These are phyloP conservation scores for Pyricularia pennisetigena DNA, from an alignment of 2,329 filamentous ascomycete genomes.

Conservation along the genomic window DNA sequence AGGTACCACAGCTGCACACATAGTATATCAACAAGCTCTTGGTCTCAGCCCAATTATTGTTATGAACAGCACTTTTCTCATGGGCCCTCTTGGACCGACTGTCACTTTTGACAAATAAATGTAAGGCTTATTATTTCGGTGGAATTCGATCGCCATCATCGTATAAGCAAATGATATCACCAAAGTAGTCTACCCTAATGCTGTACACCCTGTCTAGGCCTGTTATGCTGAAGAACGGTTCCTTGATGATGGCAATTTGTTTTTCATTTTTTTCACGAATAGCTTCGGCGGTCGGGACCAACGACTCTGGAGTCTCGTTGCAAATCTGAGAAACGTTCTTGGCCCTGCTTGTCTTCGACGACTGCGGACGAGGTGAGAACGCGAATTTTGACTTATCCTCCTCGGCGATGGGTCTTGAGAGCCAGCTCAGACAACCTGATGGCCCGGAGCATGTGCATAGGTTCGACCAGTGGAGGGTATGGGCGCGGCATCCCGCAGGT, in stretches of 20 bases:
- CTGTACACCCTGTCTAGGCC: slow-evolving; percentile 25
- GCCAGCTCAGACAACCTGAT: background rate
- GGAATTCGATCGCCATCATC: slow-evolving; percentile 28
- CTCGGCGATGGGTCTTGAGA: background rate
- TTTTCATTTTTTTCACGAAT: slow-evolving; percentile 20
- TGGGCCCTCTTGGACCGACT: slow-evolving; percentile 14
- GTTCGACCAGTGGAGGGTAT: background rate
- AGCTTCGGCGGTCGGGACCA: slow-evolving; percentile 21
- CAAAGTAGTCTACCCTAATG: slow-evolving; percentile 41
- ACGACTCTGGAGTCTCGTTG: slow-evolving; percentile 27
- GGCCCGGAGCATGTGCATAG: background rate
- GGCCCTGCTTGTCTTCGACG: slow-evolving; percentile 28
- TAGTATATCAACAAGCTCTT: slow-evolving; percentile 20
- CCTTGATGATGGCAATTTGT: slow-evolving; percentile 35
- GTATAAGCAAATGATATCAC: slow-evolving; percentile 32
- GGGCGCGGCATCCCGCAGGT: background rate
- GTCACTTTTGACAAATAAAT: background rate
- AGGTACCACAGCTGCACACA: background rate
- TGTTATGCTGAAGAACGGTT: slow-evolving; percentile 38
- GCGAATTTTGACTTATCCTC: background rate
- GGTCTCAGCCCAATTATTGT: slow-evolving; percentile 18
- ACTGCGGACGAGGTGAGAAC: slow-evolving; percentile 12
- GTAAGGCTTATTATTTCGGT: slow-evolving; percentile 18
- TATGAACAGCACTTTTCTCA: slow-evolving; percentile 24
- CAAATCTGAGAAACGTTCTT: slow-evolving; percentile 28